Base-by-base conservation (phyloP, 225 moss, liverwort and hornwort genomes). In the Polytrichum commune region DNA sequence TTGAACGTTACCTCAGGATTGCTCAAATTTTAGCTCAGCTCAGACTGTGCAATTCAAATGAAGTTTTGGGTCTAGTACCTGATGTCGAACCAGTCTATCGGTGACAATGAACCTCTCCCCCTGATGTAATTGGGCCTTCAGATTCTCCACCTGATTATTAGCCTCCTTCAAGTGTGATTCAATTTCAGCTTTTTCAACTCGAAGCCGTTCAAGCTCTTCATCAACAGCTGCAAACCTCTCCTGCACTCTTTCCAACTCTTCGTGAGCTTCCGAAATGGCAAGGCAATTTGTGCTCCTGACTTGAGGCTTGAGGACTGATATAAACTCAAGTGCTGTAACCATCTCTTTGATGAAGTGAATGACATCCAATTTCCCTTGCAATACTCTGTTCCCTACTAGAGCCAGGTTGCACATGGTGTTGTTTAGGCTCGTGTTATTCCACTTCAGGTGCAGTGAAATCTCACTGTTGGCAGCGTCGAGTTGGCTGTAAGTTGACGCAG, bases 311-410 rank as follows among this genome's bases (percentile, higher is more conserved):
- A 83, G 76, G 65, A 74, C 72, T 53, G 81, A 74, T 38, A 98
- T 74, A 18, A 46, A 88, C 66, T 83, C 85, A 18, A 98, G 71
- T 16, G 77, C 87, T 38, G 76, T 77, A 27, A 84, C 80, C 29
- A 98, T 87, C 64, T 93, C 91, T 7, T 73, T 35, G 10, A 90
- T 73, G 65, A 93, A 87, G 65, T 88, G 91, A 19, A 87, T 72
- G 13, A 88, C 55, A 71, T 95, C 95, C 13, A 81, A 66, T 65
- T 87, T 78, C 1, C 90, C 93, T 54, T 81, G 85, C 23, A 92
- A 33, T 30, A 95, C 75, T 62, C 76, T 82, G 80, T 86, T 89
- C 70, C 92, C 81, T 18, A 81, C 79, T 20, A 69, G 77, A 63
- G 79, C 77, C 4, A 98, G 72, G 60, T 72, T 84, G 61, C 80